phyloP scores from a whole-genome alignment of 805 yeast genomes.

The Teunomyces atbi region DNA sequence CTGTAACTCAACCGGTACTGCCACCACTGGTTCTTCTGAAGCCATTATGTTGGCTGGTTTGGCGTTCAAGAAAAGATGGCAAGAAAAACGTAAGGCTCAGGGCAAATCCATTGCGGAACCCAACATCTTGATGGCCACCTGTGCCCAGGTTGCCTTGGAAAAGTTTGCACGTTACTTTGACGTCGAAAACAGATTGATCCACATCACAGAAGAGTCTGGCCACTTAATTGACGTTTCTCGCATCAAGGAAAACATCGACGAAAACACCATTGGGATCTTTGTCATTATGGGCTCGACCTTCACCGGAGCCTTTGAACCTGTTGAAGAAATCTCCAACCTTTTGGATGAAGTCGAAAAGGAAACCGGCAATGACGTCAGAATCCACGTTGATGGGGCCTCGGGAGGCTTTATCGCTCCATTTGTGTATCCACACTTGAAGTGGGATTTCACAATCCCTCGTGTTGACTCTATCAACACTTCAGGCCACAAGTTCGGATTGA shows the following conservation, averaged over 20 bases:
- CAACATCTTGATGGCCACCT: slow-evolving; percentile 86
- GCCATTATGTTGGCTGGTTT: slow-evolving; percentile 93
- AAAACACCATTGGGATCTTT: slow-evolving; percentile 88
- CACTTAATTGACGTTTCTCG: slow-evolving; percentile 62
- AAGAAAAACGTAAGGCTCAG: slow-evolving; percentile 53
- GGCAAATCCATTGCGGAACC: slow-evolving; percentile 67
- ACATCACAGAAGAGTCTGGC: slow-evolving; percentile 57
- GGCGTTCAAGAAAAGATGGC: slow-evolving; percentile 91
- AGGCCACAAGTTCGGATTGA: slow-evolving; percentile 90
- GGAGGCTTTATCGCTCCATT: slow-evolving; percentile 92
- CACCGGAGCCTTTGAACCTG: slow-evolving; percentile 89
- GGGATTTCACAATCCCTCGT: slow-evolving; percentile 81
- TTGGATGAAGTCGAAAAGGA: slow-evolving; percentile 67
- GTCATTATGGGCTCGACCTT: slow-evolving; percentile 89
- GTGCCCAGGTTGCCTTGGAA: slow-evolving; percentile 92
- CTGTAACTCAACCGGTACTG: slow-evolving; percentile 66
- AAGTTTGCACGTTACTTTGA: slow-evolving; percentile 93
- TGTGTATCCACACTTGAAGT: slow-evolving; percentile 65
- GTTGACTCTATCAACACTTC: slow-evolving; percentile 86
- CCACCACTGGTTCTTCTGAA: slow-evolving; percentile 92
- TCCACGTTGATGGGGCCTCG: slow-evolving; percentile 92
- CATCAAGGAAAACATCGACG: slow-evolving; percentile 69
- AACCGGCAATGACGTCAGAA: slow-evolving; percentile 67
- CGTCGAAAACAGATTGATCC: slow-evolving; percentile 77
- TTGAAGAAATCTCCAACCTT: slow-evolving; percentile 56